Conservation (phyloP, 495 filamentous ascomycete genomes). For the Aspergillus panamensis region DNA sequence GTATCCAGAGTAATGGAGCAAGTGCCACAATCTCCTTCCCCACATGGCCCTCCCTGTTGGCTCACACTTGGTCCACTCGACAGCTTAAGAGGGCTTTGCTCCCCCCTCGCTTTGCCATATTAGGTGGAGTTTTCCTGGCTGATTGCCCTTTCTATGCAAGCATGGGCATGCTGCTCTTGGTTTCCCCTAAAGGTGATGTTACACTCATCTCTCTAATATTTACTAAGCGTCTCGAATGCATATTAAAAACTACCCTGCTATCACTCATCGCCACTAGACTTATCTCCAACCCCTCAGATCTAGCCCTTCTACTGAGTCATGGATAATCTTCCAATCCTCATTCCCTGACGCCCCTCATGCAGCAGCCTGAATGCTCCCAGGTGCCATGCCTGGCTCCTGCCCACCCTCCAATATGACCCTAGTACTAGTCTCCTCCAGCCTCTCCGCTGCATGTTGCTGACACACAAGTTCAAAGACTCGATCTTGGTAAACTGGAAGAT, state of each 20-base stretch:
- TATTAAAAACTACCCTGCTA: too few relatives aligned
- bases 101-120: conserved; percentile 15
- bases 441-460: conserved; percentile 44
- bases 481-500: conserved; percentile 49
- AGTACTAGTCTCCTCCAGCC: conserved; percentile 13
- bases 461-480: conserved; percentile 53
- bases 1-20: neutral
- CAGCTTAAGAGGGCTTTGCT: neutral
- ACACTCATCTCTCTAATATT: neutral
- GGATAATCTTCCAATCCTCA: neutral
- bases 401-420: conserved; percentile 11
- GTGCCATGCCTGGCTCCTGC: neutral
- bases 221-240: too few relatives aligned
- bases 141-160: neutral
- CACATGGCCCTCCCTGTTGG: neutral
- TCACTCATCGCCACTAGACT: neutral
- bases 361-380: conserved; percentile 21
- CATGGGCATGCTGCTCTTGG: too few relatives aligned
- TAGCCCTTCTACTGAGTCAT: too few relatives aligned
- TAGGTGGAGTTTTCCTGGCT: conserved; percentile 16
- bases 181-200: neutral
- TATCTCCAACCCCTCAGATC: too few relatives aligned
- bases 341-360: conserved; percentile 20
- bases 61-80: neutral
- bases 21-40: neutral